Evolutionary conservation across 2,329 filamentous ascomycete species (phyloP).

Genomic region (Talaromyces amestolkiae): DNA sequence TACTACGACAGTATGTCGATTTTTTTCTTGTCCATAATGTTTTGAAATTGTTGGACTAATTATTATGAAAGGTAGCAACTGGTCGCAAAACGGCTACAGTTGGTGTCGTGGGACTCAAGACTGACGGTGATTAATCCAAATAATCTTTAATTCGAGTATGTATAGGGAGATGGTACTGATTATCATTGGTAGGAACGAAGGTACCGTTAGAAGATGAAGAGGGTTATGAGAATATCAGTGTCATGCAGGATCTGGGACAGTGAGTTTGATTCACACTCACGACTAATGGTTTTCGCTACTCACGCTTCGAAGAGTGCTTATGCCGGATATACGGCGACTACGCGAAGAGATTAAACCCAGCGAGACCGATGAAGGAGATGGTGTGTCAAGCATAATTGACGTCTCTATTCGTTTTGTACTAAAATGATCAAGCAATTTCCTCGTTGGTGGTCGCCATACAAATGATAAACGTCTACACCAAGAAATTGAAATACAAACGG

Average conservation of each 20-base stretch:
- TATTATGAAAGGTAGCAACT: slow-evolving; percentile 51
- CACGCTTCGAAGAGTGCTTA: slow-evolving; percentile 50
- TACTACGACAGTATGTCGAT: slow-evolving; percentile 59
- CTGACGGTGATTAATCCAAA: slow-evolving; percentile 54
- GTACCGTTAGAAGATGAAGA: slow-evolving; percentile 66
- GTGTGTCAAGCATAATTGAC: slow-evolving; percentile 35
- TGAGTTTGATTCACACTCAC: slow-evolving; percentile 42
- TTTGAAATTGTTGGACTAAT: not conserved
- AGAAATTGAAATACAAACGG: slow-evolving; percentile 75
- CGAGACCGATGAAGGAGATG: slow-evolving; percentile 69
- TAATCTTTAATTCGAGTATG: no score
- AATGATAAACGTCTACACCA: slow-evolving; percentile 78
- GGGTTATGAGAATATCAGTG: slow-evolving; percentile 76
- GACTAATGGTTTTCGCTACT: slow-evolving; percentile 27
- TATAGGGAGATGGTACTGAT: not conserved
- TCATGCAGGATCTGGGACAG: slow-evolving; percentile 65
- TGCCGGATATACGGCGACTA: slow-evolving; percentile 68
- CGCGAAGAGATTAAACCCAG: slow-evolving; percentile 65
- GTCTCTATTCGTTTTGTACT: not conserved
- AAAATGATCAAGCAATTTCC: slow-evolving; percentile 58
- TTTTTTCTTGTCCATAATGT: no score
- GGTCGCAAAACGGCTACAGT: slow-evolving; percentile 71
- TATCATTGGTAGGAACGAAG: slow-evolving; percentile 52
- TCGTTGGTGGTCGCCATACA: slow-evolving; percentile 81
- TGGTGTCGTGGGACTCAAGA: slow-evolving; percentile 80